Evolutionary conservation across 306 rosid species (phyloP).

Genomic region (Datisca glomerata): DNA sequence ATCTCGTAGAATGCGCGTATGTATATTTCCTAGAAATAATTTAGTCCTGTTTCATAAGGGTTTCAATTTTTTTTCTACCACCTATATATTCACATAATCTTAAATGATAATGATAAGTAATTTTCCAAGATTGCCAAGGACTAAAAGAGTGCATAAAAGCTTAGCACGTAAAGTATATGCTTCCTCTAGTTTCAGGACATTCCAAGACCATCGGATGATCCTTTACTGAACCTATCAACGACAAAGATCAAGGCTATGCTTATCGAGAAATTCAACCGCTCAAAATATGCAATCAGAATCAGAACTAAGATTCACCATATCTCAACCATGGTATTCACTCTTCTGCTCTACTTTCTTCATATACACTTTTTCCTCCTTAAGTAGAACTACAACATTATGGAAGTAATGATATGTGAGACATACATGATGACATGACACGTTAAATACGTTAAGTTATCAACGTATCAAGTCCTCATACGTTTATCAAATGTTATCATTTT

Average conservation of each 20-base stretch:
- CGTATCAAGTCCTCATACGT: too few species aligned
- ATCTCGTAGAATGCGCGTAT: constrained; percentile 34
- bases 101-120: too few species aligned
- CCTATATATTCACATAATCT: neutral
- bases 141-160: too few species aligned
- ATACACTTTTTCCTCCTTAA: too few species aligned
- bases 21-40: neutral
- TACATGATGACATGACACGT: too few species aligned
- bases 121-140: too few species aligned
- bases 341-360: too few species aligned
- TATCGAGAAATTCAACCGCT: constrained; percentile 62
- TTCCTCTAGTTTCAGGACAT: constrained; percentile 32
- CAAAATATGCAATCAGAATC: constrained; percentile 45
- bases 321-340: constrained; percentile 50
- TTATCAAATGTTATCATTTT: too few species aligned
- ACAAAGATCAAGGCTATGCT: constrained; percentile 68
- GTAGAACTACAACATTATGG: too few species aligned
- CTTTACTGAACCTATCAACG: constrained; percentile 65
- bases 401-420: too few species aligned
- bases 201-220: constrained; percentile 60
- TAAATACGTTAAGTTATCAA: too few species aligned
- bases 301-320: constrained; percentile 48
- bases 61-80: neutral
- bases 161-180: too few species aligned
- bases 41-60: neutral